A percentile compares a stretch with the other conserved stretches of the same genome.
These are phyloP conservation scores for Cordyceps cicadae DNA, from an alignment of 2,329 filamentous ascomycete species.

Conservation along the genomic window DNA sequence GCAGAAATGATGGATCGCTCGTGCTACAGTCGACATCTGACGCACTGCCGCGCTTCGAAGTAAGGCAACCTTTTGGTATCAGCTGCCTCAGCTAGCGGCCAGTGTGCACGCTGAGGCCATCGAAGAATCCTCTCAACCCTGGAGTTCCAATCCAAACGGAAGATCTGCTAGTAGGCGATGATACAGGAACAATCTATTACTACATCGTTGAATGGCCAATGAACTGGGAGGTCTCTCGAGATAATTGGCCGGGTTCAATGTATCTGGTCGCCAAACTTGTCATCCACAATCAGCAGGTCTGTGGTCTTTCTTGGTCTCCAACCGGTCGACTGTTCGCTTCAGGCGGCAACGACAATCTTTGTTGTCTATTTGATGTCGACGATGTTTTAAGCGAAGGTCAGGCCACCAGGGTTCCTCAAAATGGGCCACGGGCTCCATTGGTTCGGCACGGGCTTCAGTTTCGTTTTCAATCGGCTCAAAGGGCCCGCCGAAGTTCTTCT, in stretches of 20 bases:
- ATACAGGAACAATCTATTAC: conserved; percentile 73
- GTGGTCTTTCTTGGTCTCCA: conserved; percentile 80
- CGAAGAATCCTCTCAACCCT: conserved; percentile 38
- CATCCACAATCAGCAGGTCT: conserved; percentile 82
- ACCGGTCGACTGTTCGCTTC: conserved; percentile 73
- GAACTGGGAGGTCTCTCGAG: conserved; percentile 51
- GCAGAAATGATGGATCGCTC: conserved; percentile 68
- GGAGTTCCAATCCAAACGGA: conserved; percentile 57
- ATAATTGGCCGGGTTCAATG: conserved; percentile 70
- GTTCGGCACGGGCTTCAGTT: conserved; percentile 7
- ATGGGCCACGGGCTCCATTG: neutral
- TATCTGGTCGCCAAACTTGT: conserved; percentile 68
- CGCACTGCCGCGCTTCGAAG: conserved; percentile 61
- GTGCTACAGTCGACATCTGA: conserved; percentile 72
- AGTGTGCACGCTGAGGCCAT: conserved; percentile 43
- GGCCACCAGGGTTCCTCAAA: neutral
- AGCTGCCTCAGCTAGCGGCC: conserved; percentile 80
- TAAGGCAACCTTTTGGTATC: conserved; percentile 62
- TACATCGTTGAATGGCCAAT: conserved; percentile 83
- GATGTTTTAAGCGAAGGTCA: conserved; percentile 37
- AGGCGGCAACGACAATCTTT: conserved; percentile 87
- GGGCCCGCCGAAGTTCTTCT: neutral
- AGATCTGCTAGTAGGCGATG: conserved; percentile 80
- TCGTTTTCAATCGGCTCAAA: neutral
- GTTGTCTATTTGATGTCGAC: conserved; percentile 68